Conservation (phyloP, 768 basidiomycete species). For the Brasilioporus rufonigricans region DNA sequence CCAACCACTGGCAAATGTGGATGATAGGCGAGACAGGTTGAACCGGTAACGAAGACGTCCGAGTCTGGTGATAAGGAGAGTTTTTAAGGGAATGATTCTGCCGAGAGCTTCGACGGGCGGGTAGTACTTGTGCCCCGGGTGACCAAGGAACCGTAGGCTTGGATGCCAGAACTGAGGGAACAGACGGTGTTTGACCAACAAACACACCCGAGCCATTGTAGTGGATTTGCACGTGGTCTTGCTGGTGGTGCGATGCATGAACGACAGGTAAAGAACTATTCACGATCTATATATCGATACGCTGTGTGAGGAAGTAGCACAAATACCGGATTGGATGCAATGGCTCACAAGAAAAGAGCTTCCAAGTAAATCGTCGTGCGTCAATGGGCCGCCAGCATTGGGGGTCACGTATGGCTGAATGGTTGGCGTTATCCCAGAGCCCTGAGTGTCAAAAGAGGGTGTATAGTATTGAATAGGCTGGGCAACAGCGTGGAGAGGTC, state of each 20-base stretch:
- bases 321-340: too few species aligned
- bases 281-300: background rate
- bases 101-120: background rate
- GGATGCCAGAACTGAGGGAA: background rate
- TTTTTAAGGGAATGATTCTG: background rate
- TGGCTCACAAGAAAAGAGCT: background rate
- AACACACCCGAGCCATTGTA: background rate
- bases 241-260: too few species aligned
- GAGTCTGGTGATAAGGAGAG: background rate
- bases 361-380: background rate
- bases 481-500: background rate
- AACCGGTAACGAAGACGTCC: background rate
- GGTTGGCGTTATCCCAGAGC: background rate
- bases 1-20: constrained; percentile 11
- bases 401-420: too few species aligned
- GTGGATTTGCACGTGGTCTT: background rate
- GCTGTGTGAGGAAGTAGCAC: background rate
- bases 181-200: background rate
- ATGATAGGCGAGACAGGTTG: background rate
- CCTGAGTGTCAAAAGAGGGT: background rate
- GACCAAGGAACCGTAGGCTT: background rate
- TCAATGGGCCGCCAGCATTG: too few species aligned
- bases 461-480: background rate
- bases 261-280: background rate
- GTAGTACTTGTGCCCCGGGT: too few species aligned